These are phyloP conservation scores for Endoconidiophora laricicola DNA, from an alignment of 2,329 filamentous ascomycete species.

Conservation along the genomic window DNA sequence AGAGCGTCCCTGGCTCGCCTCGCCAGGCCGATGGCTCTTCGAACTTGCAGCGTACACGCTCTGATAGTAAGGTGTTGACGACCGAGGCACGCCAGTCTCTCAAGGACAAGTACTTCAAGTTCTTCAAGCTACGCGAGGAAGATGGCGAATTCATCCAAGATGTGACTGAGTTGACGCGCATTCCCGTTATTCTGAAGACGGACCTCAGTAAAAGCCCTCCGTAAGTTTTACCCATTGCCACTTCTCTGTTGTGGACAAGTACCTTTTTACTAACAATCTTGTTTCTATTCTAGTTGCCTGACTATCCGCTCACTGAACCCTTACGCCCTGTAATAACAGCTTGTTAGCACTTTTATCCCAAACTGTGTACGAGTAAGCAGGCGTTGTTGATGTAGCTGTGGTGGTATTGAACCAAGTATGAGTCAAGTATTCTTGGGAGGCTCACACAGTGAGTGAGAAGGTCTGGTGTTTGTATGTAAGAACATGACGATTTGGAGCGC, in stretches of 20 bases:
- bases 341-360: background rate
- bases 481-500: too few relatives aligned
- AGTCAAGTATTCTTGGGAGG: too few relatives aligned
- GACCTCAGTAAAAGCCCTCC: constrained; percentile 97
- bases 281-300: constrained; percentile 42
- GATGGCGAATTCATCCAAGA: constrained; percentile 95
- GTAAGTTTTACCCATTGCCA: constrained; percentile 44
- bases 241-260: background rate
- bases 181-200: constrained; percentile 96
- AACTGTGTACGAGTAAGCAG: constrained; percentile 10
- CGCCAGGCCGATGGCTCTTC: constrained; percentile 46
- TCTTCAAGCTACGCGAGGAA: constrained; percentile 82
- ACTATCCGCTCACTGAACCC: constrained; percentile 75
- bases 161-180: constrained; percentile 90
- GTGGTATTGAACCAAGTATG: too few relatives aligned
- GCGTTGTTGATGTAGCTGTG: too few relatives aligned
- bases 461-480: too few relatives aligned
- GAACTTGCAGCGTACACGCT: constrained; percentile 70
- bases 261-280: constrained; percentile 22
- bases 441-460: too few relatives aligned
- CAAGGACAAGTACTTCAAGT: constrained; percentile 89
- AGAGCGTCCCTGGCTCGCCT: constrained; percentile 88
- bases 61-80: constrained; percentile 77
- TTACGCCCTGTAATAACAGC: constrained; percentile 39
- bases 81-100: constrained; percentile 65